phyloP scores from a whole-genome alignment of 2,329 filamentous ascomycete genomes.

The Fusarium globosum region DNA sequence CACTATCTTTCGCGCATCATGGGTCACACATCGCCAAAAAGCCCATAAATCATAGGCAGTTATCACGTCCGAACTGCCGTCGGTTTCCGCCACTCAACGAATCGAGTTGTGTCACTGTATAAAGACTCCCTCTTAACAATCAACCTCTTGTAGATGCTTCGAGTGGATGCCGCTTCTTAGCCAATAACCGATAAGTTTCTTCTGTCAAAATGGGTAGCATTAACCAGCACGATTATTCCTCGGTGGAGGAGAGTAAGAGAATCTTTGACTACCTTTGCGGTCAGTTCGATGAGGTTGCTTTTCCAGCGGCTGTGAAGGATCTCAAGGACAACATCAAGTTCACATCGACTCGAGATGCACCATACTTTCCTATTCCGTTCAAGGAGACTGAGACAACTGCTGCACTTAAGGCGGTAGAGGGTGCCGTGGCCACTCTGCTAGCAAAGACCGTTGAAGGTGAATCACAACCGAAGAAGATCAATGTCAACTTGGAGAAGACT shows the following conservation, averaged over 20 bases:
- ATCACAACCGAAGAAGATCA: conserved; percentile 36
- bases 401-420: conserved; percentile 58
- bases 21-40: background rate
- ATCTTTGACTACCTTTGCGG: conserved; percentile 36
- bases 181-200: background rate
- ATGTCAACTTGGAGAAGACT: conserved; percentile 53
- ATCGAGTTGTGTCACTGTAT: conserved; percentile 7
- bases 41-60: background rate
- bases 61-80: conserved; percentile 8
- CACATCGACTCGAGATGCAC: conserved; percentile 49
- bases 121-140: conserved; percentile 20
- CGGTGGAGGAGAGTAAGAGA: conserved; percentile 32
- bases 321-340: conserved; percentile 47
- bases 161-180: background rate
- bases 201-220: conserved; percentile 26
- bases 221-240: conserved; percentile 33
- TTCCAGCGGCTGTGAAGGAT: conserved; percentile 45
- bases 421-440: conserved; percentile 47
- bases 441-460: conserved; percentile 42
- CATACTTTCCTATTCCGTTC: conserved; percentile 60
- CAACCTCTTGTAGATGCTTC: background rate
- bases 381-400: conserved; percentile 59
- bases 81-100: background rate
- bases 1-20: background rate
- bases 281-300: conserved; percentile 44